phyloP scores from a whole-genome alignment of 768 basidiomycete species.

The Lyophyllum semitale region DNA sequence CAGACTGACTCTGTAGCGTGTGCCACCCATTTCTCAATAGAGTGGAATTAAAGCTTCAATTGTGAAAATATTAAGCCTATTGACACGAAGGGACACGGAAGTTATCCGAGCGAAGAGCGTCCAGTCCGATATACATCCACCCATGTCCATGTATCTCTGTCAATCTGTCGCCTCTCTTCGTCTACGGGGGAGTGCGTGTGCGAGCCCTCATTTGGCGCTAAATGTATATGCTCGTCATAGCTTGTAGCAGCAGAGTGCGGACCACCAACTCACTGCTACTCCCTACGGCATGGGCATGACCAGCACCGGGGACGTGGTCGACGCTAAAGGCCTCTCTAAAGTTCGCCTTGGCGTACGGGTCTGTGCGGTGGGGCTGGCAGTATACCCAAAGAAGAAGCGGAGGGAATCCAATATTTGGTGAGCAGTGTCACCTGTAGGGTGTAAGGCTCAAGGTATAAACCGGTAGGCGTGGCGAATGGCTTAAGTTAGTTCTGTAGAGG shows the following conservation, averaged over 20 bases:
- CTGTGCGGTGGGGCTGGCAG: conserved; percentile 26
- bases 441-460: not conserved
- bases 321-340: conserved; percentile 44
- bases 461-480: not conserved
- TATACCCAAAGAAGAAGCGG: conserved; percentile 54
- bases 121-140: too few species aligned
- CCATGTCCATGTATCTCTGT: conserved; percentile 1
- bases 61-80: too few species aligned
- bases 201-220: conserved; percentile 14
- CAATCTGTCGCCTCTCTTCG: not conserved
- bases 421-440: conserved; percentile 59
- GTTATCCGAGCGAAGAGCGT: too few species aligned
- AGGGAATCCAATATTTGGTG: conserved; percentile 66
- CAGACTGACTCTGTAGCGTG: too few species aligned
- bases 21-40: too few species aligned
- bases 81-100: too few species aligned
- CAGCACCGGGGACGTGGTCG: too few species aligned
- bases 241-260: conserved; percentile 12
- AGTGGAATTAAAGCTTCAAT: too few species aligned
- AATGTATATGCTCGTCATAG: conserved; percentile 20
- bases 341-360: conserved; percentile 23
- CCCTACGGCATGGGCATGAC: too few species aligned
- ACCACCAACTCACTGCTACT: conserved; percentile 2
- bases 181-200: not conserved
- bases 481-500: conserved; percentile 33